Conservation (phyloP, 306 rosid genomes). For the Malus asiatica region DNA sequence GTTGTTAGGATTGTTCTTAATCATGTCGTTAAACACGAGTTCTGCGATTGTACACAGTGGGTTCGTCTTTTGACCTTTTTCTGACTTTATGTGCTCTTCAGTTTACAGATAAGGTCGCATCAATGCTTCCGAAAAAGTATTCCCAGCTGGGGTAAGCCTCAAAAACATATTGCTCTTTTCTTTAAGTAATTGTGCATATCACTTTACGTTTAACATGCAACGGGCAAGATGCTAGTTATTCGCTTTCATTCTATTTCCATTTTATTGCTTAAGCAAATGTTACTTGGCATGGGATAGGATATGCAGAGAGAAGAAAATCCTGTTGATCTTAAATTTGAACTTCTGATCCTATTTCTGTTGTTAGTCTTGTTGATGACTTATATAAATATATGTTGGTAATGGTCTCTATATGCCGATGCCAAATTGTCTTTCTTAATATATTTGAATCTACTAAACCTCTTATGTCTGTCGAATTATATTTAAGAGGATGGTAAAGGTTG, state of each 20-base stretch:
- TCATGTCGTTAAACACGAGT: background rate
- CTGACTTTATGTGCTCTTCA: slow-evolving; percentile 42
- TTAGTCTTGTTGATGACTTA: background rate
- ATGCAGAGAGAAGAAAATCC: background rate
- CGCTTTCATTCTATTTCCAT: background rate
- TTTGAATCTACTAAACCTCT: no score
- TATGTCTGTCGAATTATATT: no score
- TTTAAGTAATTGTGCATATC: background rate
- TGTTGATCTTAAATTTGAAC: background rate
- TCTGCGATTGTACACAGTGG: background rate
- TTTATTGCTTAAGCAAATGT: background rate
- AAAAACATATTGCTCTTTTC: slow-evolving; percentile 2
- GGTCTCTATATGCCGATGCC: no score
- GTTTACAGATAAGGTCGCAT: slow-evolving; percentile 91
- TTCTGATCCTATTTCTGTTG: background rate
- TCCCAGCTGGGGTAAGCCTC: slow-evolving; percentile 79
- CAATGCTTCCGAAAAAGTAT: slow-evolving; percentile 83
- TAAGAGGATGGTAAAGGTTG: background rate
- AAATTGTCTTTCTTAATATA: no score
- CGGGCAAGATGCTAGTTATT: background rate
- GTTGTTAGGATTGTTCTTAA: slow-evolving; percentile 26
- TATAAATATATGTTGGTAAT: no score
- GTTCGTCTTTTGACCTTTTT: slow-evolving; percentile 10
- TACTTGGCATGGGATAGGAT: background rate
- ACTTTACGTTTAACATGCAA: background rate